Evolutionary conservation across 305 asterid species (phyloP).

Genomic region (Striga hermonthica): DNA sequence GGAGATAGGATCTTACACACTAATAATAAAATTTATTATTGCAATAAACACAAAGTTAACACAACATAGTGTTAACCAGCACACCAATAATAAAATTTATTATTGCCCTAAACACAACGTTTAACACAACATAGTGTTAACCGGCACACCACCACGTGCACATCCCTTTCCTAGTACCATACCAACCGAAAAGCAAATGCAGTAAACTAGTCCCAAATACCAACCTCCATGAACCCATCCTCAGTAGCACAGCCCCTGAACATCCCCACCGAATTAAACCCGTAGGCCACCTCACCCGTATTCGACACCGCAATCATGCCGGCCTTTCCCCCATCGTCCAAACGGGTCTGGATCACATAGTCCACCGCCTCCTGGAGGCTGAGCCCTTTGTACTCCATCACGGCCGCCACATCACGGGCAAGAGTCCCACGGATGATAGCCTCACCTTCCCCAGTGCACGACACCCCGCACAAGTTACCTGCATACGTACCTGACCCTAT

Average conservation of each 20-base stretch:
- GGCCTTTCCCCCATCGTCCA: constrained; percentile 78
- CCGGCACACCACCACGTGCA: too few species aligned
- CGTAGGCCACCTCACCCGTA: constrained; percentile 75
- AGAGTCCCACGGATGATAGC: constrained; percentile 92
- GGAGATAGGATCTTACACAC: too few species aligned
- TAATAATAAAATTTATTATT: too few species aligned
- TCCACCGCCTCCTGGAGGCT: constrained; percentile 82
- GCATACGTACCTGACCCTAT: constrained; percentile 96
- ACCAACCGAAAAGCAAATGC: too few species aligned
- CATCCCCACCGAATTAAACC: constrained; percentile 79
- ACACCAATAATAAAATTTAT: too few species aligned
- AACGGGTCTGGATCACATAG: constrained; percentile 54
- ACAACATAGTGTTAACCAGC: too few species aligned
- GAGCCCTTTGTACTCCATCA: constrained; percentile 83
- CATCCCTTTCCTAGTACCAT: too few species aligned
- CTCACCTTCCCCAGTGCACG: constrained; percentile 98
- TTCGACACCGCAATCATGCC: constrained; percentile 88
- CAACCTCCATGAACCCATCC: constrained; percentile 87
- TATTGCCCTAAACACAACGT: too few species aligned
- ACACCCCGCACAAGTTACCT: constrained; percentile 62
- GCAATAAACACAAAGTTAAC: too few species aligned
- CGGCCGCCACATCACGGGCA: constrained; percentile 91
- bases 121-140: too few species aligned
- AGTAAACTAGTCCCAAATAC: constrained; percentile 84
- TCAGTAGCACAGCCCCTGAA: constrained; percentile 85